These are phyloP conservation scores for Mycena rosella DNA, from an alignment of 768 basidiomycete genomes.

Conservation along the genomic window DNA sequence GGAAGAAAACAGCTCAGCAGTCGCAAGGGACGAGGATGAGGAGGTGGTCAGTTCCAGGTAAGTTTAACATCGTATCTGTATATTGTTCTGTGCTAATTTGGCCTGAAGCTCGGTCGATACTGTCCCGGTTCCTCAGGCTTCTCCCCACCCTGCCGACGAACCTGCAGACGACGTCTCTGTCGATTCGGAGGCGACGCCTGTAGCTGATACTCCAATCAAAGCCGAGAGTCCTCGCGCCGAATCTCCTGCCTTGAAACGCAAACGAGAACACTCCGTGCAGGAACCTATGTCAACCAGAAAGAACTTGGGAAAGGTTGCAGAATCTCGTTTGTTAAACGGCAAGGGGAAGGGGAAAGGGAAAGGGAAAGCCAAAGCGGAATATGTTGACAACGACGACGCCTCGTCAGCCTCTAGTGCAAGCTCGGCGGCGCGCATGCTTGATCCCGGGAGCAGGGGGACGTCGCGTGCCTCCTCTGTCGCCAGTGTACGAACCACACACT, in stretches of 20 bases:
- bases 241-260: constrained; percentile 31
- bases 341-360: constrained; percentile 44
- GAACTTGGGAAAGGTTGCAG: constrained; percentile 32
- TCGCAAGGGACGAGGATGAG: not conserved
- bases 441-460: constrained; percentile 43
- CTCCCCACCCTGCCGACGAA: not conserved
- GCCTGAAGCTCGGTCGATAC: constrained; percentile 3
- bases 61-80: not conserved
- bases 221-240: constrained; percentile 14
- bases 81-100: not conserved
- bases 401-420: constrained; percentile 56
- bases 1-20: not conserved
- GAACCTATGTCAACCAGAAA: constrained; percentile 11
- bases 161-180: not conserved
- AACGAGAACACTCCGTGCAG: constrained; percentile 24
- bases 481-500: constrained; percentile 48
- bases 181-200: not conserved
- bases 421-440: constrained; percentile 51
- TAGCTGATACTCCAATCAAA: not conserved
- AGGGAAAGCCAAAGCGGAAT: constrained; percentile 49
- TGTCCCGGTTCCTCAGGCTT: not conserved
- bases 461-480: constrained; percentile 67
- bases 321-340: constrained; percentile 22
- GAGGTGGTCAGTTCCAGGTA: constrained; percentile 2
- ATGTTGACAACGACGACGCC: constrained; percentile 34